A percentile compares a stretch with the other conserved stretches of the same genome.
Evolutionary conservation across 305 asterid genomes (phyloP).

Genomic region (Fraxinus dipetala): DNA sequence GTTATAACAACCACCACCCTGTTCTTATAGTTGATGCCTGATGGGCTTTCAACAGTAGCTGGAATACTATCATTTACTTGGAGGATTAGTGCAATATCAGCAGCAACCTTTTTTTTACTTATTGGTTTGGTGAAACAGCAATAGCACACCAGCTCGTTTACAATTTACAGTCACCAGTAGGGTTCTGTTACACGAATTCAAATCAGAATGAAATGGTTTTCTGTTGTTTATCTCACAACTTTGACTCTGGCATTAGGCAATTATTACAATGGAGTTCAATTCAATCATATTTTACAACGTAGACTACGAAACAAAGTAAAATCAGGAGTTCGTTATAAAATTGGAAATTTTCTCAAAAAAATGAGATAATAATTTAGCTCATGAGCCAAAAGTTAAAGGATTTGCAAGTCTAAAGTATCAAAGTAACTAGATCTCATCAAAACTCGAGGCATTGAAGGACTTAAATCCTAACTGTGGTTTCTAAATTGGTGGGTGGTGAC

Average conservation of each 20-base stretch:
- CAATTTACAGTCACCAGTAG: neutral
- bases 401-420: neutral
- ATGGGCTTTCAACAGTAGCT: neutral
- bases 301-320: neutral
- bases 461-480: neutral
- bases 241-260: neutral
- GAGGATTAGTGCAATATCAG: neutral
- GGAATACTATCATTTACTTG: neutral
- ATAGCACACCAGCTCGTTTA: neutral
- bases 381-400: neutral
- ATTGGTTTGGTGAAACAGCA: neutral
- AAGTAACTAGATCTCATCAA: neutral
- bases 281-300: neutral
- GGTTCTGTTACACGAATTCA: neutral
- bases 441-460: neutral
- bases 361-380: neutral
- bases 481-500: neutral
- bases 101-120: neutral
- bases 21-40: neutral
- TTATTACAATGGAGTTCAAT: neutral
- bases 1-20: neutral
- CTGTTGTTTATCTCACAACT: neutral
- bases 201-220: neutral
- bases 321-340: neutral
- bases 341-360: neutral